Conservation (phyloP, 805 yeast species). For the Metschnikowia sp. region DNA sequence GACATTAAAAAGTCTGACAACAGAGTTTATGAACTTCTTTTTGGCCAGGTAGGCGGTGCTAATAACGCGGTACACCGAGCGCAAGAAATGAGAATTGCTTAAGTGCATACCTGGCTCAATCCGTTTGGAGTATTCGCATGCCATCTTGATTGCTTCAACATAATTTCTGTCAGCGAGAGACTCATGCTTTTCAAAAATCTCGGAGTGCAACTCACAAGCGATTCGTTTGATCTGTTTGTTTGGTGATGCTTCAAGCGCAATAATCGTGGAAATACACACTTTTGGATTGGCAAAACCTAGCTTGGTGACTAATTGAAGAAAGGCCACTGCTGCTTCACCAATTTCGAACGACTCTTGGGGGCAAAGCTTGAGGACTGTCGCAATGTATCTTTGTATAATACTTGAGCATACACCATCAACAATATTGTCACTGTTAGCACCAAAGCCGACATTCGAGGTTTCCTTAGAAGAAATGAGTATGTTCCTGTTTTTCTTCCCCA, state of each 20-base stretch:
- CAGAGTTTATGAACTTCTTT: constrained; percentile 39
- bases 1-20: constrained; percentile 18
- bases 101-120: constrained; percentile 16
- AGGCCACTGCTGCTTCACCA: constrained; percentile 51
- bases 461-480: constrained; percentile 43
- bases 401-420: constrained; percentile 63
- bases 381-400: constrained; percentile 60
- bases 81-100: constrained; percentile 33
- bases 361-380: constrained; percentile 47
- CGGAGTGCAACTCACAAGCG: constrained; percentile 53
- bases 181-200: constrained; percentile 63
- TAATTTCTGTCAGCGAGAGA: constrained; percentile 66
- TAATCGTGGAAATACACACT: constrained; percentile 60
- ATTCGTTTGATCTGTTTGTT: constrained; percentile 39
- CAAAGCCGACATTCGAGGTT: constrained; percentile 42
- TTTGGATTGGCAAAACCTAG: constrained; percentile 78
- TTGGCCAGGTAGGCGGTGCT: constrained; percentile 34
- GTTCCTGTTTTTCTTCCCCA: constrained; percentile 43
- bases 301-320: constrained; percentile 52
- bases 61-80: constrained; percentile 41
- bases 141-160: constrained; percentile 56
- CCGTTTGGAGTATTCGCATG: constrained; percentile 43
- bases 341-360: constrained; percentile 42
- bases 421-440: constrained; percentile 42
- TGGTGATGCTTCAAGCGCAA: constrained; percentile 63